Evolutionary conservation across 2,329 filamentous ascomycete species (phyloP).

Genomic region (Epichloe amarillans): DNA sequence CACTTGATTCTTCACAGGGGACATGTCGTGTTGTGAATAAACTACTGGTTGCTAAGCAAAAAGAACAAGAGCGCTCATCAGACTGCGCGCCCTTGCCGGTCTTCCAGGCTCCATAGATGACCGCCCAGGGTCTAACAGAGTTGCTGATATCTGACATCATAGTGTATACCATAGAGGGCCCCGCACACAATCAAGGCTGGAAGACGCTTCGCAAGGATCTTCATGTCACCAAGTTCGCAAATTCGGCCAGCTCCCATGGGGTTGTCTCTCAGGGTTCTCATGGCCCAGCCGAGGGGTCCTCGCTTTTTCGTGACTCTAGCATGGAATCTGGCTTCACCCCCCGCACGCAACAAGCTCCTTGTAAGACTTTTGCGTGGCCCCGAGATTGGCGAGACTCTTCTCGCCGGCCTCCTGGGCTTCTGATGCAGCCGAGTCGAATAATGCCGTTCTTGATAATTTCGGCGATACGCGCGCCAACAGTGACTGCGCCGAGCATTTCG

Average conservation of each 20-base stretch:
- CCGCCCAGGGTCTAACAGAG: slow-evolving; percentile 56
- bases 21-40: too few species aligned
- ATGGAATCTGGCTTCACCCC: slow-evolving; percentile 46
- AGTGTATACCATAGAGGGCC: too few species aligned
- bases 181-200: too few species aligned
- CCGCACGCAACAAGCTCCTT: slow-evolving; percentile 33
- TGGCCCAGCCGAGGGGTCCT: too few species aligned
- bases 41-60: too few species aligned
- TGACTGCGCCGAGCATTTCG: slow-evolving; percentile 53
- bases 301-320: slow-evolving; percentile 46
- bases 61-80: too few species aligned
- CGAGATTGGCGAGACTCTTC: slow-evolving; percentile 27
- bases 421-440: not conserved
- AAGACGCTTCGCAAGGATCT: too few species aligned
- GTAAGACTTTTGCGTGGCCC: slow-evolving; percentile 27
- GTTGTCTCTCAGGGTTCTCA: too few species aligned
- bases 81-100: slow-evolving; percentile 30
- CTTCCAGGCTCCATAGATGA: slow-evolving; percentile 52
- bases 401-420: slow-evolving; percentile 11
- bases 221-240: too few species aligned
- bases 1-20: too few species aligned
- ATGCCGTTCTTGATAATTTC: slow-evolving; percentile 72
- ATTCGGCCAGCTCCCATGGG: too few species aligned
- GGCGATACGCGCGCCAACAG: slow-evolving; percentile 55
- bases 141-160: slow-evolving; percentile 67